These are phyloP conservation scores for Lodderomyces elongisporus DNA, from an alignment of 1,139 yeast species.

Conservation along the genomic window DNA sequence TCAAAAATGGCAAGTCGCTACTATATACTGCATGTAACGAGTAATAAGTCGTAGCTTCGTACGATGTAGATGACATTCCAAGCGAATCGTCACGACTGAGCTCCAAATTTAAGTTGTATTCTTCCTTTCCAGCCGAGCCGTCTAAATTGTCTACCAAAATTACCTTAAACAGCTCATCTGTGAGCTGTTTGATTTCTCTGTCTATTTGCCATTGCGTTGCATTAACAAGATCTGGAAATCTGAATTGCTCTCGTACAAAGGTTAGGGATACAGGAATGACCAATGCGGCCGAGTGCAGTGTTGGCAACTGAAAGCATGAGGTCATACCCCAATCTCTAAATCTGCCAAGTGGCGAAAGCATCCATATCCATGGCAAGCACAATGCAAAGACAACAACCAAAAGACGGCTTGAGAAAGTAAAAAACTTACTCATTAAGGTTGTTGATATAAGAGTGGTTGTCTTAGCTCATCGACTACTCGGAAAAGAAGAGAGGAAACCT, in stretches of 20 bases:
- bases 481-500: no score
- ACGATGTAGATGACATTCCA: constrained; percentile 32
- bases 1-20: constrained; percentile 38
- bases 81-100: constrained; percentile 30
- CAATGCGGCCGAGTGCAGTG: no score
- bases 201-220: constrained; percentile 42
- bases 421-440: no score
- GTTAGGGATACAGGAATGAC: constrained; percentile 25
- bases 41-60: constrained; percentile 36
- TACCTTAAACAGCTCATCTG: constrained; percentile 13
- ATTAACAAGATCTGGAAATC: constrained; percentile 43
- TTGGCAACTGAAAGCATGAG: no score
- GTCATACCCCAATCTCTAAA: no score
- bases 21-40: constrained; percentile 26
- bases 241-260: constrained; percentile 35
- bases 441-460: no score
- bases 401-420: no score
- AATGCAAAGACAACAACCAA: no score
- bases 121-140: constrained; percentile 1
- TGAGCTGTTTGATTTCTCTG: constrained; percentile 13
- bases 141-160: constrained; percentile 18
- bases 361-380: no score
- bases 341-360: no score
- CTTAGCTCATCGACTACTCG: no score
- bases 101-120: constrained; percentile 24